Percentiles rank a stretch among this genome's conserved stretches.
phyloP scores from a whole-genome alignment of 2,329 filamentous ascomycete species.

The Alternaria atra region DNA sequence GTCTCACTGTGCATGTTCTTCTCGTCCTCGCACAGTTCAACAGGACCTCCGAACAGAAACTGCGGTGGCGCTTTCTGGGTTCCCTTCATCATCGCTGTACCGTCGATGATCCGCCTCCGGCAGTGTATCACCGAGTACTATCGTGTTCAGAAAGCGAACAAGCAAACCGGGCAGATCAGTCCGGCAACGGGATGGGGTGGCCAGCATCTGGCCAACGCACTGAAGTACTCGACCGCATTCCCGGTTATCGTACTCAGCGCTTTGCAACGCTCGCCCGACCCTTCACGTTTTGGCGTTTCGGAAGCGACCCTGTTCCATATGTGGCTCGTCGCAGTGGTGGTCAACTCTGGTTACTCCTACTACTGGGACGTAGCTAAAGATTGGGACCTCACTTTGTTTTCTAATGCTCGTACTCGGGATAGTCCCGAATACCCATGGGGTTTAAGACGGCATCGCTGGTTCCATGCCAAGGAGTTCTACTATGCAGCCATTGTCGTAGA shows the following conservation, averaged over 20 bases:
- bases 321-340: conserved; percentile 73
- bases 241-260: conserved; percentile 86
- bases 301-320: conserved; percentile 65
- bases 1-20: conserved; percentile 93
- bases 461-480: conserved; percentile 78
- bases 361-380: conserved; percentile 98
- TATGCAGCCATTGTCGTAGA: conserved; percentile 83
- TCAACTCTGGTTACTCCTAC: conserved; percentile 95
- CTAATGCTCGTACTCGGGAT: conserved; percentile 64
- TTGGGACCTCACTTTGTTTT: conserved; percentile 91
- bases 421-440: conserved; percentile 77
- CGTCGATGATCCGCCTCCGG: conserved; percentile 84
- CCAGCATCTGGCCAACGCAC: conserved; percentile 89
- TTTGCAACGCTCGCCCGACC: conserved; percentile 71
- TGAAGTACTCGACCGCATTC: conserved; percentile 94
- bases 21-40: conserved; percentile 73
- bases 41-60: conserved; percentile 78
- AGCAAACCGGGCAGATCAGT: conserved; percentile 48
- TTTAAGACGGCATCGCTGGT: conserved; percentile 76
- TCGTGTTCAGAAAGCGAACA: conserved; percentile 69
- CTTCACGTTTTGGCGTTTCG: conserved; percentile 61
- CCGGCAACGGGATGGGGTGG: conserved; percentile 74
- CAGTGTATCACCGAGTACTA: conserved; percentile 91
- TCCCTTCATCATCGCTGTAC: conserved; percentile 83
- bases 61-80: conserved; percentile 84